Conservation (phyloP, 2,329 filamentous ascomycete genomes). For the Penicillium sclerotigenum region DNA sequence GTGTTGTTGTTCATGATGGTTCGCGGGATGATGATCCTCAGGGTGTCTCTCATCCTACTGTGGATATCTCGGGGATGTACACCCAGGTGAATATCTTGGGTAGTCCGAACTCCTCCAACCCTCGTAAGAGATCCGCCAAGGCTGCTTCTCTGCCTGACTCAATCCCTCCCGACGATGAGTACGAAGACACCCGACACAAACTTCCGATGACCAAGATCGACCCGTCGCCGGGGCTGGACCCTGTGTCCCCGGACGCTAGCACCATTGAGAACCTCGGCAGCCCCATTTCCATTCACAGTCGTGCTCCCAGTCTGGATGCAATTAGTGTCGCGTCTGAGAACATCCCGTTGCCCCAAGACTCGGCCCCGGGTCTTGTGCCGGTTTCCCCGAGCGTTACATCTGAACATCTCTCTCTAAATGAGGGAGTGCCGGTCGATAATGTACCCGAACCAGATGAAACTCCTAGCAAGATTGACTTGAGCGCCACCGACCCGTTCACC, state of each 20-base stretch:
- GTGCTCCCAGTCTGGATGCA: neutral
- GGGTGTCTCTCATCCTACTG: neutral
- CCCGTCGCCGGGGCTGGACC: neutral
- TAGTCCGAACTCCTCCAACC: slow-evolving; percentile 2
- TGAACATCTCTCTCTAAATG: neutral
- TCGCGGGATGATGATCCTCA: neutral
- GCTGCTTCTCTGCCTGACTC: slow-evolving; percentile 30
- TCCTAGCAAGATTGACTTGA: neutral
- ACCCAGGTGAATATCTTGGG: neutral
- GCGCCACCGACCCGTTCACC: neutral
- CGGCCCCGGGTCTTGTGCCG: neutral
- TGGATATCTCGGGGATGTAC: neutral
- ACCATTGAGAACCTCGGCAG: neutral
- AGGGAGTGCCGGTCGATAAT: neutral
- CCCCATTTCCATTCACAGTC: slow-evolving; percentile 9
- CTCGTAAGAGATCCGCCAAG: slow-evolving; percentile 28
- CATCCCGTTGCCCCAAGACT: neutral
- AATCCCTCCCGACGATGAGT: slow-evolving; percentile 22
- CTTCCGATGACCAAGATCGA: neutral
- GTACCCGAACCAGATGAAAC: neutral
- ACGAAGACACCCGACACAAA: neutral
- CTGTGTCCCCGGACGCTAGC: neutral
- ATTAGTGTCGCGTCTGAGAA: neutral
- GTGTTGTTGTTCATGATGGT: neutral
- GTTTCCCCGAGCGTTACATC: neutral